Conservation (phyloP, 257 asterid genomes). For the Dorcoceras hygrometricum region DNA sequence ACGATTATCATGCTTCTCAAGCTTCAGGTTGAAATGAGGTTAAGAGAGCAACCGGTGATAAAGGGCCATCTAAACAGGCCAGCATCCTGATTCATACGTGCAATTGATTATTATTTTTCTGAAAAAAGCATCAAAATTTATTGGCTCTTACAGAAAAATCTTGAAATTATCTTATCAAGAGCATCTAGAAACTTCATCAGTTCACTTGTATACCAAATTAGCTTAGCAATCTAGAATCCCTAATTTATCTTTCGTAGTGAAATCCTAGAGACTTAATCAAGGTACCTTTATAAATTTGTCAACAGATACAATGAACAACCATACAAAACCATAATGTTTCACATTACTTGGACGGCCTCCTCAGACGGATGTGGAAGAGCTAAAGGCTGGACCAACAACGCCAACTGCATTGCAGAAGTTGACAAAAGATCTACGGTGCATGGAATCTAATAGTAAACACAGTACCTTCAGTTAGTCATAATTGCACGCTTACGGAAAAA, state of each 20-base stretch:
- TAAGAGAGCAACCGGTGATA: not conserved
- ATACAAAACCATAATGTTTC: conserved; percentile 10
- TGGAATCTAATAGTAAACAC: conserved; percentile 65
- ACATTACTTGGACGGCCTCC: conserved; percentile 88
- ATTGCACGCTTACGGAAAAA: conserved; percentile 19
- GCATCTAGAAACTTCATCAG: not conserved
- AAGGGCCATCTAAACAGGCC: not conserved
- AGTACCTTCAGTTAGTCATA: conserved; percentile 23
- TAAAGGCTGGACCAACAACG: conserved; percentile 94
- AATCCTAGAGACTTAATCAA: not conserved
- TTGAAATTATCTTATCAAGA: not conserved
- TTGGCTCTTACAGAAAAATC: not conserved
- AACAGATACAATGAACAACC: conserved; percentile 15
- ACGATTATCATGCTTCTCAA: not conserved
- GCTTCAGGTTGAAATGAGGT: not conserved
- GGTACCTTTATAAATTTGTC: conserved; percentile 6
- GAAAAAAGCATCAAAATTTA: not conserved
- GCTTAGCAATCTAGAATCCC: not conserved
- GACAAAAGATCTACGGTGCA: conserved; percentile 91
- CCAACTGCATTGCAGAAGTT: conserved; percentile 94
- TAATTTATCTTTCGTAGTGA: not conserved
- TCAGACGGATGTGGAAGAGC: conserved; percentile 97
- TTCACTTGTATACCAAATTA: not conserved
- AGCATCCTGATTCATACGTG: not conserved
- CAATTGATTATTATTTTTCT: no score